These are phyloP conservation scores for Kitagawia praeruptora DNA, from an alignment of 129 eudicot genomes.

Conservation along the genomic window DNA sequence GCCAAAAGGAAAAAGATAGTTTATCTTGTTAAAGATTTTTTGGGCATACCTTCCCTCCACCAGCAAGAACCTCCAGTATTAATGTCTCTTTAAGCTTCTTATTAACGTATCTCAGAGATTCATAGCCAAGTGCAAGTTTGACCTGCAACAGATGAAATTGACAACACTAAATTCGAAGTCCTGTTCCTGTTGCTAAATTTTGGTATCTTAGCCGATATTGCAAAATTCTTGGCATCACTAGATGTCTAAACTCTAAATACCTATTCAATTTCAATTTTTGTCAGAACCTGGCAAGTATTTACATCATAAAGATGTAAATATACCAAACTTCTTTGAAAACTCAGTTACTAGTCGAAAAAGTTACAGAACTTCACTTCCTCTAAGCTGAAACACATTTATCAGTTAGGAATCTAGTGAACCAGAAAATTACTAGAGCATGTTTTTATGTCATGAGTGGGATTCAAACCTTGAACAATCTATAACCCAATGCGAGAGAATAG, in stretches of 20 bases:
- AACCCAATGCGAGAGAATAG: no score
- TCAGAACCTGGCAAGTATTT: neutral
- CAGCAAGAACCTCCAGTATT: no score
- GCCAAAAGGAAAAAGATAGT: no score
- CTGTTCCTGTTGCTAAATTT: slow-evolving; percentile 11
- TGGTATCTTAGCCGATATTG: slow-evolving; percentile 4
- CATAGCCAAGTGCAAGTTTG: neutral
- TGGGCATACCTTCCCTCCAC: no score
- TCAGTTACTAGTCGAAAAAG: neutral
- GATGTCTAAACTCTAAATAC: slow-evolving; percentile 9
- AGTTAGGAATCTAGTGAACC: neutral
- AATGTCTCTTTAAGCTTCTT: no score
- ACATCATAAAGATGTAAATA: neutral
- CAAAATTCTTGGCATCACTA: slow-evolving; percentile 9
- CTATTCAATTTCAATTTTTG: neutral
- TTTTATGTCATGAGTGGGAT: no score
- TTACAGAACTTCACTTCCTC: neutral
- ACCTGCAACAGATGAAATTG: neutral
- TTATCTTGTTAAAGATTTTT: no score
- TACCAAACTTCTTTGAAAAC: neutral
- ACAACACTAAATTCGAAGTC: neutral
- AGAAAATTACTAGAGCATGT: no score
- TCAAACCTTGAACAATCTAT: no score
- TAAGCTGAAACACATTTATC: neutral
- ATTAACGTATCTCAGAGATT: no score